A percentile compares a stretch with the other conserved stretches of the same genome.
Conservation (phyloP, 2,329 filamentous ascomycete genomes). For the Geoglossum cookeanum region DNA sequence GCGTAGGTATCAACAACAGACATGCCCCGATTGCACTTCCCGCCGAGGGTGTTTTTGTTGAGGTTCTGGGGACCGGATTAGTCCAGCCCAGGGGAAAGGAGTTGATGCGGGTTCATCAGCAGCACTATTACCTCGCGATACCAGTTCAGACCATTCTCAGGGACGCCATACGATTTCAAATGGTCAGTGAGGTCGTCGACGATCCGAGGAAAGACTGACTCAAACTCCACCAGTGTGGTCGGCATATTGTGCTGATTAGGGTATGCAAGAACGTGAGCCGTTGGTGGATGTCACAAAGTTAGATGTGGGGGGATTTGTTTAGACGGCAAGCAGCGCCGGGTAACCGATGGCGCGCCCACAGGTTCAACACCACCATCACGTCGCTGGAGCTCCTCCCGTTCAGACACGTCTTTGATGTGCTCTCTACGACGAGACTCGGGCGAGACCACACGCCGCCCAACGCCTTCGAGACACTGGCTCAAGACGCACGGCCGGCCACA, state of each 20-base stretch:
- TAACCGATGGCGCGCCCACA: too few relatives aligned
- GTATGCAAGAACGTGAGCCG: background rate
- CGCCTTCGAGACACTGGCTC: background rate
- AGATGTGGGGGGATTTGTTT: too few relatives aligned
- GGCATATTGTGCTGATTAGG: slow-evolving; percentile 30
- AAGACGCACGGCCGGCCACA: background rate
- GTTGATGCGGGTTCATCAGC: background rate
- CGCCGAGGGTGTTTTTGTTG: slow-evolving; percentile 71
- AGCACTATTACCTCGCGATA: slow-evolving; percentile 47
- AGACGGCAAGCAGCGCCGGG: too few relatives aligned
- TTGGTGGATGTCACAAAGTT: too few relatives aligned
- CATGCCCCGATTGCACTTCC: slow-evolving; percentile 98
- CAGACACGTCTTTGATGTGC: too few relatives aligned
- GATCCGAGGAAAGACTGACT: slow-evolving; percentile 73
- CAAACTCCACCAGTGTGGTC: slow-evolving; percentile 69
- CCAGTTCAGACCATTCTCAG: slow-evolving; percentile 65
- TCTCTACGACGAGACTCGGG: too few relatives aligned
- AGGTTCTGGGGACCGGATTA: slow-evolving; percentile 38
- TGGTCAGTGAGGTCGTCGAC: slow-evolving; percentile 64
- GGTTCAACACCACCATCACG: too few relatives aligned
- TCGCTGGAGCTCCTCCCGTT: too few relatives aligned
- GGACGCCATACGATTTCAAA: slow-evolving; percentile 65
- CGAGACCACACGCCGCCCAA: too few relatives aligned
- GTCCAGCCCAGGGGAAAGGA: background rate
- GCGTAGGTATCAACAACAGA: slow-evolving; percentile 85